Conservation (phyloP, 2,329 filamentous ascomycete species). For the Alternaria solani region DNA sequence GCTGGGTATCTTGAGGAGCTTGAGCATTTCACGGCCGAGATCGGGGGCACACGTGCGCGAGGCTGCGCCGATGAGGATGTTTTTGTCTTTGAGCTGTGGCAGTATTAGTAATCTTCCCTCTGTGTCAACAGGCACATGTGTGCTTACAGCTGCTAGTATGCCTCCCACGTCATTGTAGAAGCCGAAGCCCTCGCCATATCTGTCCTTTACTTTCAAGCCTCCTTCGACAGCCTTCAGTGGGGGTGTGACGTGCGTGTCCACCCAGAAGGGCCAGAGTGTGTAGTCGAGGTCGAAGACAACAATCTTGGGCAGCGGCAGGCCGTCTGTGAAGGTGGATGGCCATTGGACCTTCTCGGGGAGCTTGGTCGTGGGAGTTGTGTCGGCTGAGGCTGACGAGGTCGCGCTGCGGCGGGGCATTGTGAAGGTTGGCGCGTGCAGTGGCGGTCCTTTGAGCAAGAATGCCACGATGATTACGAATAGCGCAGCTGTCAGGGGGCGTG, state of each 20-base stretch:
- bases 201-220: conserved; percentile 61
- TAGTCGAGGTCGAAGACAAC: conserved; percentile 97
- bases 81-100: conserved; percentile 52
- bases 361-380: conserved; percentile 44
- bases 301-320: conserved; percentile 78
- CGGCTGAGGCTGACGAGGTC: conserved; percentile 28
- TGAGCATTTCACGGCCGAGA: conserved; percentile 81
- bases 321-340: conserved; percentile 68
- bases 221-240: conserved; percentile 67
- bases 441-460: neutral
- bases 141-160: conserved; percentile 49
- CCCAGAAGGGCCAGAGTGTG: conserved; percentile 99
- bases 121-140: too few species aligned
- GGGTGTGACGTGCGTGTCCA: conserved; percentile 86
- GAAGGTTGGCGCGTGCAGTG: neutral
- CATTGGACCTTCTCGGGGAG: conserved; percentile 49
- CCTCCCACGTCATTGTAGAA: conserved; percentile 58
- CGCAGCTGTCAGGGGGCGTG: neutral
- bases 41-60: conserved; percentile 82
- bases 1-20: conserved; percentile 69
- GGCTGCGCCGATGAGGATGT: conserved; percentile 73
- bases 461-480: neutral
- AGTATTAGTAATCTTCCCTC: neutral
- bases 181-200: conserved; percentile 56
- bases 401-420: conserved; percentile 44